A percentile compares a stretch with the other conserved stretches of the same genome.
These are phyloP conservation scores for Madurella mycetomatis DNA, from an alignment of 2,329 filamentous ascomycete species.

Conservation along the genomic window DNA sequence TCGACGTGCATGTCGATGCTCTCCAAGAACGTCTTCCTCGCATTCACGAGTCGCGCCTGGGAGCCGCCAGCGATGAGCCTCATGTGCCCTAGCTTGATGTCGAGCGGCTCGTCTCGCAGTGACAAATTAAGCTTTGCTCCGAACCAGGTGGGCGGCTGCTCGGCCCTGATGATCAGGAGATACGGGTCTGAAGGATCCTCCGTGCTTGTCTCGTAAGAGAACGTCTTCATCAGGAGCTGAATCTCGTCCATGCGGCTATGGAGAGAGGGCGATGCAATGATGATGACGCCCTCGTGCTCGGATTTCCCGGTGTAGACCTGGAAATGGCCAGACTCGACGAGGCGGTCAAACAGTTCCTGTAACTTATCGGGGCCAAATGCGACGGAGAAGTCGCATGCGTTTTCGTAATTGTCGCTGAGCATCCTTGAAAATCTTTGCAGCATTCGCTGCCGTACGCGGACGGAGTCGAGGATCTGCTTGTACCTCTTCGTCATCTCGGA, in stretches of 20 bases:
- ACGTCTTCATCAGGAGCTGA: constrained; percentile 74
- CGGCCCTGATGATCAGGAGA: constrained; percentile 77
- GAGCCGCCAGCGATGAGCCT: constrained; percentile 87
- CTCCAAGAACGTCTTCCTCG: constrained; percentile 72
- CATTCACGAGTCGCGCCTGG: constrained; percentile 69
- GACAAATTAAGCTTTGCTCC: constrained; percentile 68
- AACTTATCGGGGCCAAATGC: constrained; percentile 63
- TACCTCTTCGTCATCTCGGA: constrained; percentile 95
- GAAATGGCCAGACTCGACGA: constrained; percentile 81
- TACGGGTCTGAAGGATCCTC: constrained; percentile 80
- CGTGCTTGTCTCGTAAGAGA: constrained; percentile 49
- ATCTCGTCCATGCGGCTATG: constrained; percentile 74
- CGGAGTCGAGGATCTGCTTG: constrained; percentile 91
- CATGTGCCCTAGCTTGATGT: constrained; percentile 81
- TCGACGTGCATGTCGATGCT: constrained; percentile 81
- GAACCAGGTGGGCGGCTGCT: constrained; percentile 74
- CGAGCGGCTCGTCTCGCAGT: constrained; percentile 72
- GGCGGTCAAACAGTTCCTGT: constrained; percentile 72
- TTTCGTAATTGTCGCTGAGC: constrained; percentile 90
- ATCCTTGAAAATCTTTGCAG: constrained; percentile 91
- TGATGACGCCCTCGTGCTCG: constrained; percentile 70
- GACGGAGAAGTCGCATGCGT: constrained; percentile 91
- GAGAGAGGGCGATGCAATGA: constrained; percentile 80
- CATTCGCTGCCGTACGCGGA: constrained; percentile 92
- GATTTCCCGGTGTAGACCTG: constrained; percentile 68